Percentiles rank a stretch among this genome's conserved stretches.
Evolutionary conservation across 768 basidiomycete species (phyloP).

Genomic region (Rhodotorula diobovata): DNA sequence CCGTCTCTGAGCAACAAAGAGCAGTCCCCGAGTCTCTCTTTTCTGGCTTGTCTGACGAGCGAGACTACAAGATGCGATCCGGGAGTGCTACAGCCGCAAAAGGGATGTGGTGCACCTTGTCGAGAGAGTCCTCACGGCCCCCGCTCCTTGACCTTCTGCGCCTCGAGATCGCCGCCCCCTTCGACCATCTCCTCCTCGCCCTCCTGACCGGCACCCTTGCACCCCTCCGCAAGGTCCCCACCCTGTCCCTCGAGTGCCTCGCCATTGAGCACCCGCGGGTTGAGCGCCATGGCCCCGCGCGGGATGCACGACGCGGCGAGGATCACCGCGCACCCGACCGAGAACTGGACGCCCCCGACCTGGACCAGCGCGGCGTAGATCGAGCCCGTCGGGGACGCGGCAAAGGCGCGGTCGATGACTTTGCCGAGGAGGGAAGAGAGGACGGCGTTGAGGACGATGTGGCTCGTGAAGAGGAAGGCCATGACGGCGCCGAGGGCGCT

Average conservation of each 20-base stretch:
- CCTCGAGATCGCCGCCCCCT: too few species aligned
- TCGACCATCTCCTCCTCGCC: too few species aligned
- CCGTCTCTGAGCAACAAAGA: not conserved
- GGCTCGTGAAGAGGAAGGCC: conserved; percentile 43
- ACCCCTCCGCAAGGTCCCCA: not conserved
- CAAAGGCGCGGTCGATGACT: conserved; percentile 42
- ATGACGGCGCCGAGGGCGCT: conserved; percentile 45
- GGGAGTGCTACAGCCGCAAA: too few species aligned
- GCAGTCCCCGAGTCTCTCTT: too few species aligned
- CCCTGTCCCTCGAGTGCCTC: conserved; percentile 5
- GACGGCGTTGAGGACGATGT: conserved; percentile 44
- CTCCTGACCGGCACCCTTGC: not conserved
- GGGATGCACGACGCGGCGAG: conserved; percentile 42
- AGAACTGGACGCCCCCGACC: conserved; percentile 44
- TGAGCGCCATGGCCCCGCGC: conserved; percentile 43
- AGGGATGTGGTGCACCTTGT: too few species aligned
- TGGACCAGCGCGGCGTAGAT: conserved; percentile 35
- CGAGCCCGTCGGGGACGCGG: conserved; percentile 22
- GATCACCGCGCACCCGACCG: conserved; percentile 43
- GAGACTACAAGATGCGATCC: too few species aligned
- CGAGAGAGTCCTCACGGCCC: too few species aligned
- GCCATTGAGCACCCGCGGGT: conserved; percentile 43
- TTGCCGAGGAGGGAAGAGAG: conserved; percentile 43
- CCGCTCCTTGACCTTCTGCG: too few species aligned
- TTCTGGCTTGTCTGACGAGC: too few species aligned